Base-by-base conservation (phyloP, 202 grass and related monocot genomes). In the Saccharum hybrid region DNA sequence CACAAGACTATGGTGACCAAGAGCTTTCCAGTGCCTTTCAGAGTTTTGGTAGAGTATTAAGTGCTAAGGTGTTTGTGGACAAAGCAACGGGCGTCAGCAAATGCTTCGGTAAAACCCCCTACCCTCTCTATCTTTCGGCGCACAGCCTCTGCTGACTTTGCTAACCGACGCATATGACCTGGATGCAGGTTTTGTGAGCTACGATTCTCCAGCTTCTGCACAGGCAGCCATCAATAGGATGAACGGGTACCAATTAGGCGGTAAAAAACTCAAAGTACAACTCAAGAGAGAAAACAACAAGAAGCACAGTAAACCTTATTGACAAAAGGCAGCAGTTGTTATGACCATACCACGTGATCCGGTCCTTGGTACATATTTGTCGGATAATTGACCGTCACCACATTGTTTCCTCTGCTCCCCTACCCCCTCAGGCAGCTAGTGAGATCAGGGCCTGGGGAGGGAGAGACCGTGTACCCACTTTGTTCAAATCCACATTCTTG, bases 261-360 rank as follows among this genome's bases (percentile, higher is more conserved):
- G 93, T 84, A 99, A 99, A 80, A 94, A 90, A 49, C 90, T 99
- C 72, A 99, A 99, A 88, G 96, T 99, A 89, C 96, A 99, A 75
- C 93, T 96, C 59, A 98, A 98, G 90, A 90, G 90, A 88, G 93
- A 96, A 83, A 96, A 96, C 86, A 84, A 95, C 86, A n/a, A n/a
- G n/a, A 93, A 93, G 91, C 89, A 90, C 45, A 90, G 83, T 84
- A 94, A 90, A 90, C 82, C 87, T 70, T 94, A 77, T 84, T 97
- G 94, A 97, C 28, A 62, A 64, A 68, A 77, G 5, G 57, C 39
- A 77, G 46, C 30, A 46, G 42, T 31, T 76, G 40, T 49, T 52
- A 30, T 62, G 68, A 82, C 81, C 60, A 51, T 21, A 82, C 72
- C 48, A 37, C 14, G 30, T 4, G 37, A 75, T 70, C 82, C 18